phyloP scores from a whole-genome alignment of 495 filamentous ascomycete species.

The Neohortaea acidophila region DNA sequence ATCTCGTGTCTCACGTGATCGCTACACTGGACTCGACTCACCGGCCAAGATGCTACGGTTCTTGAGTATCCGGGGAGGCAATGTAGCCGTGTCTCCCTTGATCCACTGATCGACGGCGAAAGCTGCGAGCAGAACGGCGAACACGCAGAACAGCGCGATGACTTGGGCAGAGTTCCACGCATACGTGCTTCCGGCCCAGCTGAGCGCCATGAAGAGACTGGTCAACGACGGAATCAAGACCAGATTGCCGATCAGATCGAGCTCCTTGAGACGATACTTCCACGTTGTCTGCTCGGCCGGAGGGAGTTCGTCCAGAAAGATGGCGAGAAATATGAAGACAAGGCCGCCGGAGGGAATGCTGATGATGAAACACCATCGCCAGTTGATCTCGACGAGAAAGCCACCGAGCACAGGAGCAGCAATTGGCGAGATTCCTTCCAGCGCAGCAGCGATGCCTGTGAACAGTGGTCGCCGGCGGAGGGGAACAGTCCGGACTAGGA shows the following conservation, averaged over 20 bases:
- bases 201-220: conserved; percentile 11
- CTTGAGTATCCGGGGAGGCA: conserved; percentile 13
- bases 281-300: conserved; percentile 3
- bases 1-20: no score
- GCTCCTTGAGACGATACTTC: conserved; percentile 7
- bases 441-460: conserved; percentile 8
- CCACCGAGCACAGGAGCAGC: conserved; percentile 23
- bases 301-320: conserved; percentile 7
- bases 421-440: conserved; percentile 6
- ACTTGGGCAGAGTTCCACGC: conserved; percentile 5
- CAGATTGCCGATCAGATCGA: conserved; percentile 13
- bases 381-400: conserved; percentile 22
- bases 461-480: conserved; percentile 7
- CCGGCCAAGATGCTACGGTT: conserved; percentile 10
- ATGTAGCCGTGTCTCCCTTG: conserved; percentile 6
- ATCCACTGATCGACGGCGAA: conserved; percentile 8
- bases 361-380: conserved; percentile 20
- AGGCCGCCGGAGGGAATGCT: conserved; percentile 9
- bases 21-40: no score
- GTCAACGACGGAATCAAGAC: conserved; percentile 11
- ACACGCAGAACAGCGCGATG: conserved; percentile 7
- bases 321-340: conserved; percentile 2
- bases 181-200: conserved; percentile 14
- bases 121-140: conserved; percentile 3
- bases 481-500: conserved; percentile 12